Base-by-base conservation (phyloP, 2,329 filamentous ascomycete species). In the Myrmaecium sp. region DNA sequence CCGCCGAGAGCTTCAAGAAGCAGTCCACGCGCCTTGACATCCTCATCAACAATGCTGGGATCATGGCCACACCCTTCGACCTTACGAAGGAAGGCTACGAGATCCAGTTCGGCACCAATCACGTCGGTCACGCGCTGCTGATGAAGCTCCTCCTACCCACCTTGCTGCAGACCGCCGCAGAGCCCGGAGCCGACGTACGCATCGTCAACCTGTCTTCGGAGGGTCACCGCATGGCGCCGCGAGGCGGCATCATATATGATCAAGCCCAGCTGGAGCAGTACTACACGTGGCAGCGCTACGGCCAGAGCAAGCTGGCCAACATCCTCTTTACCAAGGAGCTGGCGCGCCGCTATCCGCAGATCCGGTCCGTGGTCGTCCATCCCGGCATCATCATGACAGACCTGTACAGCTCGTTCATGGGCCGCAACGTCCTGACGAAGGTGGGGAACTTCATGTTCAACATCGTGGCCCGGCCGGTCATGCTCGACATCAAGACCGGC, bases 91-190 rank as follows among this genome's bases (percentile, higher is more conserved):
- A 64, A 22, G 59, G 57, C 22, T 62, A 60, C 33, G 61, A 66
- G 37, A 48, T 57, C 17, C 58, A 63, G 27, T 57, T 64, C 30
- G 62, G 57, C 17, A 62, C 55, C 6, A 64, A 66, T 34, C 55
- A 64, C 42, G 42, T 64, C 33, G 62, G 58, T n/a, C 61, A 62
- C 33, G 56, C 58, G 3, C 46, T 64, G 1, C 37, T 64, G 8
- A 60, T 51, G 6, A 57, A 55, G 19, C 45, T 60, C 2, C 48
- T 66, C 1, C 38, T 62, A 1, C 58, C 57, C 1, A 45, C 40
- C 0, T 38, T 65, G 25, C 43, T 52, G 6, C 34, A 46, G 10
- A 62, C 61, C 0, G 54, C 56, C 4, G 35, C 49, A 28, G 12
- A 43, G 12, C 42, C 43, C 0, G 40, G 38, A 9, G 37, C 48